Base-by-base conservation (phyloP, 2,329 filamentous ascomycete genomes). In the Penicillium sp. region DNA sequence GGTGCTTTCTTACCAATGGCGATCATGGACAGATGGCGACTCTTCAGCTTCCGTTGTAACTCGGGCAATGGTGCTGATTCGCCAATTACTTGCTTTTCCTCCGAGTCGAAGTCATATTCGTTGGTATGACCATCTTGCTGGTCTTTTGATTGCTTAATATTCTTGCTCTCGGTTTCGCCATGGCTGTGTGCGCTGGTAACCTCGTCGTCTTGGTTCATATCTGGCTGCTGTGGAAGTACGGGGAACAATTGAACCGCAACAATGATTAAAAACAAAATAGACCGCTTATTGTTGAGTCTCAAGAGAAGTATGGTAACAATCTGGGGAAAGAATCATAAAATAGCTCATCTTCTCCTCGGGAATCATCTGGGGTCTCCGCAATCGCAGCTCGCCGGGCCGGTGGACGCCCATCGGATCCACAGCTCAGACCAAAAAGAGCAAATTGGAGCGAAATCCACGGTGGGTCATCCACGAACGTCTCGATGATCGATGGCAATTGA, bases 11-110 rank as follows among this genome's bases (percentile, higher is more conserved):
- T 16, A 54, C 51, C 46, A 20, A 50, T 50, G 8, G 46, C 47
- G 13, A 54, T 54, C 51, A 54, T 54, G 22, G 48, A 46, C 22
- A 56, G 39, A n/a, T 56, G 54, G n/a, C 54, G 46, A 25, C 54
- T 56, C 38, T 56, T 56, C 13, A 56, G 25, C 44, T 49, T 53
- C 14, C 54, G 54, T 45, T 54, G 50, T 47, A 56, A 18, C 0
- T 45, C 24, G 16, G 51, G 41, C 22, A 35, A 30, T 10, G 20
- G 43, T 8, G 16, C 8, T 3, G 30, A 16, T 45, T 24, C 27
- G n/a, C 30, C 43, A 24, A 30, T 20, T n/a, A 36, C 24, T 25
- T 40, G 38, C 14, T 40, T 40, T 18, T 40, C 38, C 24, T 40
- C 38, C 7, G 20, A 14, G 6, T 40, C 38, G 11, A 40, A 7